These are phyloP conservation scores for Colletotrichum caudatum DNA, from an alignment of 2,329 filamentous ascomycete species.

Conservation along the genomic window DNA sequence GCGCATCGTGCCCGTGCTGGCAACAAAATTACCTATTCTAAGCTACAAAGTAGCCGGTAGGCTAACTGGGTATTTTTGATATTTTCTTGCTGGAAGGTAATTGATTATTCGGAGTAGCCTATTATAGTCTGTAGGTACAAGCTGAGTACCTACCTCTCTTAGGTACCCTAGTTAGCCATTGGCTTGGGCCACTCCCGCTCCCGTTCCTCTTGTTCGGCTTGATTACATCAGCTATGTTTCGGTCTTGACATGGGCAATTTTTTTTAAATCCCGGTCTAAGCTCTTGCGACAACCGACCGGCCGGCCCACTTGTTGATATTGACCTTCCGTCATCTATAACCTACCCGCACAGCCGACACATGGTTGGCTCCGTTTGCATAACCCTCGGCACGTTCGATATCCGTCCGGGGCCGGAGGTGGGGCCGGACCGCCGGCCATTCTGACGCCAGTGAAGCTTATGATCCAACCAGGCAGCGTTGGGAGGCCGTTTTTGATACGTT, in stretches of 20 bases:
- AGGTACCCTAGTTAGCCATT: not conserved
- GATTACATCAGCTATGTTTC: constrained; percentile 13
- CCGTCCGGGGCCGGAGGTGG: not conserved
- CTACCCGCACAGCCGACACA: not conserved
- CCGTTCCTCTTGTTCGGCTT: not conserved
- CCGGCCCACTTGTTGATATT: not conserved
- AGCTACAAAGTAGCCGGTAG: constrained; percentile 31
- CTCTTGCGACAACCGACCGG: not conserved
- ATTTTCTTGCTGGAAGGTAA: not conserved
- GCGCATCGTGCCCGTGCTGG: constrained; percentile 2
- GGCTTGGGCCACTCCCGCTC: not conserved
- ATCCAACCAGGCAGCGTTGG: too few species aligned
- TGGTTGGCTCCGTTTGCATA: not conserved
- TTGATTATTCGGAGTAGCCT: too few species aligned
- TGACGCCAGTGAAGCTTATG: not conserved
- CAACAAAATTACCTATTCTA: constrained; percentile 17
- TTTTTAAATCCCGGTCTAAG: not conserved
- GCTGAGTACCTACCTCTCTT: not conserved
- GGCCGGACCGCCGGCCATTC: not conserved
- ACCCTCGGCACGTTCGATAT: not conserved
- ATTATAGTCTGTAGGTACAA: too few species aligned
- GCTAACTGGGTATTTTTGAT: constrained; percentile 5
- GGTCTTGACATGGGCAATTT: not conserved
- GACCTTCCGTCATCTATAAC: not conserved
- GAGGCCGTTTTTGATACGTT: too few species aligned